Evolutionary conservation across 1,284 basidiomycete species (phyloP).

Genomic region (Cerioporus squamosus): DNA sequence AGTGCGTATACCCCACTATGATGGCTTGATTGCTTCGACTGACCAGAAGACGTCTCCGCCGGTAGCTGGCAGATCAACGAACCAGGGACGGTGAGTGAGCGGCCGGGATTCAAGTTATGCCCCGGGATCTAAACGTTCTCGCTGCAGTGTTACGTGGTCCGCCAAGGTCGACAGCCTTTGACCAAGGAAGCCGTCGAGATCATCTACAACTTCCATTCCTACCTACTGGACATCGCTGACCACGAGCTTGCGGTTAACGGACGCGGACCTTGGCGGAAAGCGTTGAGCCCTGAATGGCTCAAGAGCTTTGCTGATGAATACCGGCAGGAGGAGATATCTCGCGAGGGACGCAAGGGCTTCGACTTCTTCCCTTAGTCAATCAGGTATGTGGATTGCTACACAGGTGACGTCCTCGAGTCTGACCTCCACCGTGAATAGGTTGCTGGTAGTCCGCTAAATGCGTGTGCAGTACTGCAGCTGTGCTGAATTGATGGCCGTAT

Average conservation of each 20-base stretch:
- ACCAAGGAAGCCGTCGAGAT: constrained; percentile 23
- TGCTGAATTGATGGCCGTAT: too few relatives aligned
- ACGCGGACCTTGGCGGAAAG: not conserved
- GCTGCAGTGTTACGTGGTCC: constrained; percentile 22
- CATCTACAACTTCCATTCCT: constrained; percentile 18
- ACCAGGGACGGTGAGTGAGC: constrained; percentile 6
- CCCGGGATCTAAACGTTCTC: too few relatives aligned
- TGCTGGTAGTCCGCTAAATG: too few relatives aligned
- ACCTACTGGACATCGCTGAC: constrained; percentile 7
- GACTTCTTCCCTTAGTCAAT: constrained; percentile 9
- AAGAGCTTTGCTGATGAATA: constrained; percentile 11
- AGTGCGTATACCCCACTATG: constrained; percentile 7
- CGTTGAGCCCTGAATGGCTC: constrained; percentile 5
- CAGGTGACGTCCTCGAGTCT: constrained; percentile 1
- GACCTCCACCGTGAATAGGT: constrained; percentile 2
- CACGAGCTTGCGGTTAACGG: not conserved
- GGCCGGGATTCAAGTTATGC: too few relatives aligned
- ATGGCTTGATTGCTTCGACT: not conserved
- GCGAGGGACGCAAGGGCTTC: constrained; percentile 4
- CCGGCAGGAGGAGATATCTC: constrained; percentile 6
- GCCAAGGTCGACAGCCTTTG: constrained; percentile 16
- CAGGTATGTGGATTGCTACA: not conserved
- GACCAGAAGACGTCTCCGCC: not conserved
- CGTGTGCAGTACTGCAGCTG: too few relatives aligned
- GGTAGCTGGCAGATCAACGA: constrained; percentile 8